A percentile compares a stretch with the other conserved stretches of the same genome.
Conservation (phyloP, 352 stramenopile genomes). For the Phytophthora litchii region DNA sequence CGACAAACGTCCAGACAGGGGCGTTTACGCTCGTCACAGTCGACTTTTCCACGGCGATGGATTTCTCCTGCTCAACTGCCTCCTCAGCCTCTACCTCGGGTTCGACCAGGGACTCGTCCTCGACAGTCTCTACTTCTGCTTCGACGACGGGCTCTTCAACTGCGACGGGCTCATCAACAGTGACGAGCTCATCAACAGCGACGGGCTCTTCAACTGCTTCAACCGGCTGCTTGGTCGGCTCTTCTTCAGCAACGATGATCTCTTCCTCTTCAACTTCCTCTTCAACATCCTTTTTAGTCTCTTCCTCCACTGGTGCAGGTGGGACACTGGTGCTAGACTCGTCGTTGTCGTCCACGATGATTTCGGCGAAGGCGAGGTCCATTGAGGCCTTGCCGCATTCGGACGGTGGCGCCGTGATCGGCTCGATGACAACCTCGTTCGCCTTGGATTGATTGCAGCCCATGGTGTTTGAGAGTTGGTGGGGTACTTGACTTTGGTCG, state of each 20-base stretch:
- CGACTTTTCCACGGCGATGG: conserved; percentile 16
- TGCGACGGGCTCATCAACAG: conserved; percentile 8
- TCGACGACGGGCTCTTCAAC: conserved; percentile 9
- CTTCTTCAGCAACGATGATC: conserved; percentile 9
- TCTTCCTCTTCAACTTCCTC: conserved; percentile 7
- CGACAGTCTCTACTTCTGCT: conserved; percentile 15
- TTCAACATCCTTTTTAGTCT: conserved; percentile 11
- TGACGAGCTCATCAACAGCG: conserved; percentile 1
- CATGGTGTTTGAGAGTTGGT: conserved; percentile 36
- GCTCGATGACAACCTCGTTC: conserved; percentile 53
- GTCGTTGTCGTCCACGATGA: conserved; percentile 36
- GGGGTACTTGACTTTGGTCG: conserved; percentile 7
- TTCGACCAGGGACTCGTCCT: conserved; percentile 15
- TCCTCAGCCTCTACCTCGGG: conserved; percentile 25
- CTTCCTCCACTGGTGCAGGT: conserved; percentile 16
- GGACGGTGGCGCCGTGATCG: conserved; percentile 28
- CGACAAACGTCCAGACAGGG: conserved; percentile 34
- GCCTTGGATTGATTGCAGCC: conserved; percentile 70
- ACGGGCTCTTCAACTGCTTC: conserved; percentile 15
- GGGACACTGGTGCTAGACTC: conserved; percentile 27
- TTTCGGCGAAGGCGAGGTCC: conserved; percentile 35
- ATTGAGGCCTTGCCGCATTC: conserved; percentile 36
- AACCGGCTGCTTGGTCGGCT: conserved; percentile 11
- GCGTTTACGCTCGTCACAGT: conserved; percentile 9
- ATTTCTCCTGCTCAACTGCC: conserved; percentile 12